These are phyloP conservation scores for Prunus mira DNA, from an alignment of 306 rosid genomes.

Conservation along the genomic window DNA sequence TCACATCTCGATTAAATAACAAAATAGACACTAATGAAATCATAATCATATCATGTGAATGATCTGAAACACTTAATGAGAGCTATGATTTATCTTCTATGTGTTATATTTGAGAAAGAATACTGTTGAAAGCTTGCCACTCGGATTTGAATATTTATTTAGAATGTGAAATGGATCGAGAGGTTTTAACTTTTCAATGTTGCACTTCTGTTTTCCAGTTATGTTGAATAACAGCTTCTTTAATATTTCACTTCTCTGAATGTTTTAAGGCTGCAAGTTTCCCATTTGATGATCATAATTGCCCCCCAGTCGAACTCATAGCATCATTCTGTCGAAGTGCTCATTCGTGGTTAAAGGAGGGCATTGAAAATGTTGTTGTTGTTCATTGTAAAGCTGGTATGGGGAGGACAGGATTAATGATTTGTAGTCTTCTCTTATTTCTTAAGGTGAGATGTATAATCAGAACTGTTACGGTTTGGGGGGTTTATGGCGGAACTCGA, in stretches of 20 bases:
- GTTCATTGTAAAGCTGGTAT: conserved; percentile 98
- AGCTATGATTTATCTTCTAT: background rate
- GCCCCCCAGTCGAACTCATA: conserved; percentile 85
- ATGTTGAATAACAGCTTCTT: conserved; percentile 23
- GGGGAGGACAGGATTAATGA: conserved; percentile 97
- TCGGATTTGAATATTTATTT: background rate
- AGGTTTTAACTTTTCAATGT: conserved; percentile 1
- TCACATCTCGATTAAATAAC: background rate
- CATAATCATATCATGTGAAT: background rate
- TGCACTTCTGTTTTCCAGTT: conserved; percentile 14
- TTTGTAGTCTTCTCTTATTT: conserved; percentile 85
- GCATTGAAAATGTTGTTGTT: conserved; percentile 87
- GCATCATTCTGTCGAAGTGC: conserved; percentile 90
- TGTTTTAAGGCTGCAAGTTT: conserved; percentile 81
- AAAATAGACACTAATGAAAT: background rate
- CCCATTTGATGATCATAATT: conserved; percentile 94
- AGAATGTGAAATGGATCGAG: background rate
- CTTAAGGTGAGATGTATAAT: conserved; percentile 58
- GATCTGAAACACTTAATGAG: background rate
- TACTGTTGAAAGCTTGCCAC: background rate
- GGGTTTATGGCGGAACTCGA: background rate
- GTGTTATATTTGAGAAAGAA: background rate
- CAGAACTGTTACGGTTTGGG: conserved; percentile 12
- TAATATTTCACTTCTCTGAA: conserved; percentile 23
- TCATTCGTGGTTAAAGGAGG: conserved; percentile 90